These are phyloP conservation scores for Fusarium ramigenum DNA, from an alignment of 2,329 filamentous ascomycete species.

Conservation along the genomic window DNA sequence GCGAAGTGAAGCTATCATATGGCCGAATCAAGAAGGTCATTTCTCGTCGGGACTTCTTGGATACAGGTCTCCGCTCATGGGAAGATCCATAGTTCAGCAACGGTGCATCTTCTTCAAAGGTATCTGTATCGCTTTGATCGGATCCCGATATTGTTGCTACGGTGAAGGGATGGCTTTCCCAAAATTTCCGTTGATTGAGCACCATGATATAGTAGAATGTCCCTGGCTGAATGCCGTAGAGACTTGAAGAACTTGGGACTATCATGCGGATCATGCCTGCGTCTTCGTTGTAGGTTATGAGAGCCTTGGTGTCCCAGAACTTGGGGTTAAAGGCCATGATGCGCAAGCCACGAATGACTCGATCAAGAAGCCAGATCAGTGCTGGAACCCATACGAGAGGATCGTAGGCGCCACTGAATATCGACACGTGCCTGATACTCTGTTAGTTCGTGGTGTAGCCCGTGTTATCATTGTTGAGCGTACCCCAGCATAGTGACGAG, in stretches of 20 bases:
- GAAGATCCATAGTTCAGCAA: not conserved
- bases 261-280: slow-evolving; percentile 54
- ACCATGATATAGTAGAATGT: slow-evolving; percentile 58
- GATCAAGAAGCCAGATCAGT: not conserved
- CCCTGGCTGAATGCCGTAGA: slow-evolving; percentile 49
- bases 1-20: slow-evolving; percentile 54
- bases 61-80: not conserved
- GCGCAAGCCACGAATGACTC: not conserved
- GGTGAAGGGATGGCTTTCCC: slow-evolving; percentile 63
- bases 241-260: slow-evolving; percentile 47
- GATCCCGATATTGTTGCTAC: slow-evolving; percentile 47
- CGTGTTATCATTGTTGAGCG: slow-evolving; percentile 11
- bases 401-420: slow-evolving; percentile 60
- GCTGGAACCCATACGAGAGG: slow-evolving; percentile 15
- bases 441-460: not conserved
- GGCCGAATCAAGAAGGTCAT: slow-evolving; percentile 57
- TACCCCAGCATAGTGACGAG: slow-evolving; percentile 62
- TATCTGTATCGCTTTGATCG: not conserved
- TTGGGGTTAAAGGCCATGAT: not conserved
- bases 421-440: slow-evolving; percentile 55
- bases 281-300: not conserved
- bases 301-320: slow-evolving; percentile 3
- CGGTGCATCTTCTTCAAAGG: not conserved
- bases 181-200: slow-evolving; percentile 49
- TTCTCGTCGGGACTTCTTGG: not conserved